Conservation (phyloP, 2,329 filamentous ascomycete genomes). For the Zasmidium cellare region DNA sequence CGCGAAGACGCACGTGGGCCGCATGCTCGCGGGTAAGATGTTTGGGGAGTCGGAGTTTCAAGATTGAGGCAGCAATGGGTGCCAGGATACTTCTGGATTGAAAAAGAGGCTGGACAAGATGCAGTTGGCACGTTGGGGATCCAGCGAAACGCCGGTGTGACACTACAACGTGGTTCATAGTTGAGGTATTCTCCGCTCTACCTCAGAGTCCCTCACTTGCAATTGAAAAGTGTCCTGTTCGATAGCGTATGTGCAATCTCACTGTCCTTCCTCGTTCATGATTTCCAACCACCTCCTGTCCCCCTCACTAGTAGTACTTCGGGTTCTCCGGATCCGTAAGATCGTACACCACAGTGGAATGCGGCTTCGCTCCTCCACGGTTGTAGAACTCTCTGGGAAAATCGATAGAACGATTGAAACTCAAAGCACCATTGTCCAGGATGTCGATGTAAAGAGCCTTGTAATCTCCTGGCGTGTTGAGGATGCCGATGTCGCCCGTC, state of each 20-base stretch:
- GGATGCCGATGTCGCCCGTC: slow-evolving; percentile 59
- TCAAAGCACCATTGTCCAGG: slow-evolving; percentile 53
- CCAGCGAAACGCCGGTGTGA: no score
- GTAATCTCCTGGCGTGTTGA: slow-evolving; percentile 63
- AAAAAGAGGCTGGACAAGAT: no score
- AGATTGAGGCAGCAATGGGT: background rate
- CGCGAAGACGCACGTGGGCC: slow-evolving; percentile 29
- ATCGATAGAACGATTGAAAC: slow-evolving; percentile 62
- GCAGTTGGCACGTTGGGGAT: no score
- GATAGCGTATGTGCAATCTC: no score
- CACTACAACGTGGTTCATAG: no score
- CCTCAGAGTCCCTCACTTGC: no score
- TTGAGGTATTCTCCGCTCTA: no score
- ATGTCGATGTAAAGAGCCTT: slow-evolving; percentile 65
- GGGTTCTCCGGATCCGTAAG: background rate
- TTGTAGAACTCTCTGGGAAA: slow-evolving; percentile 56
- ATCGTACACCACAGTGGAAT: slow-evolving; percentile 40
- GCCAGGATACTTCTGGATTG: no score
- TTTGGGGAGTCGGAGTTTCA: slow-evolving; percentile 17
- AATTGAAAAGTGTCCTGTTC: no score
- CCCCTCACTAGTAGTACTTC: background rate
- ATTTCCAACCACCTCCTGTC: no score
- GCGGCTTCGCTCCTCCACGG: slow-evolving; percentile 59
- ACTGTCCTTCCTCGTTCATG: no score
- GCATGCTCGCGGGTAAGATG: slow-evolving; percentile 23